Conservation (phyloP, 192 early-diverging fungal genomes). For the Coemansia sp. region DNA sequence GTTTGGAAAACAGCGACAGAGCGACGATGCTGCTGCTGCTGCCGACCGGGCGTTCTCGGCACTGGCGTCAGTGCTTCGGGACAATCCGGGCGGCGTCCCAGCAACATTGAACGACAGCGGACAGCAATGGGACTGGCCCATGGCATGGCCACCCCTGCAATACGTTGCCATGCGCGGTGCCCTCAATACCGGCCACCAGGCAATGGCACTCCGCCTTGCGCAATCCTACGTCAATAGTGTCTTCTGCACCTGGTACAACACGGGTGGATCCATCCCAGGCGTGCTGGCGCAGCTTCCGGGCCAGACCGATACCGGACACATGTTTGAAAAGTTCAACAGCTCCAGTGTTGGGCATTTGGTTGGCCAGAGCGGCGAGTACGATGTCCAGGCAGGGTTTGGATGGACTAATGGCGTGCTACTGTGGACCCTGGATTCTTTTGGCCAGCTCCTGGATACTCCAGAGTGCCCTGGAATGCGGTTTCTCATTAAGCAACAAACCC, state of each 20-base stretch:
- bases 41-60: constrained; percentile 48
- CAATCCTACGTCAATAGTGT: constrained; percentile 58
- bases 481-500: neutral
- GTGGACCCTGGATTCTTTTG: constrained; percentile 60
- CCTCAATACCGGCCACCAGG: constrained; percentile 11
- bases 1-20: constrained; percentile 25
- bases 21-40: neutral
- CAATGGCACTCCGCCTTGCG: constrained; percentile 41
- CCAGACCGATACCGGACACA: constrained; percentile 60
- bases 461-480: constrained; percentile 17
- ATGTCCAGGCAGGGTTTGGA: constrained; percentile 70
- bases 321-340: constrained; percentile 78
- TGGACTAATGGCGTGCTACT: constrained; percentile 77
- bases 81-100: constrained; percentile 63
- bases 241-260: constrained; percentile 69
- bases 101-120: constrained; percentile 59
- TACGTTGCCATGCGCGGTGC: constrained; percentile 60
- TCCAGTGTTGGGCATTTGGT: constrained; percentile 52
- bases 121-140: constrained; percentile 76
- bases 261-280: constrained; percentile 62
- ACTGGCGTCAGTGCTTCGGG: constrained; percentile 26
- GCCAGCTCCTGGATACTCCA: constrained; percentile 22
- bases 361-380: constrained; percentile 68
- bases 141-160: constrained; percentile 68
- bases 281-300: constrained; percentile 42